Conservation (phyloP, 441 rosid genomes). For the Eruca vesicaria region DNA sequence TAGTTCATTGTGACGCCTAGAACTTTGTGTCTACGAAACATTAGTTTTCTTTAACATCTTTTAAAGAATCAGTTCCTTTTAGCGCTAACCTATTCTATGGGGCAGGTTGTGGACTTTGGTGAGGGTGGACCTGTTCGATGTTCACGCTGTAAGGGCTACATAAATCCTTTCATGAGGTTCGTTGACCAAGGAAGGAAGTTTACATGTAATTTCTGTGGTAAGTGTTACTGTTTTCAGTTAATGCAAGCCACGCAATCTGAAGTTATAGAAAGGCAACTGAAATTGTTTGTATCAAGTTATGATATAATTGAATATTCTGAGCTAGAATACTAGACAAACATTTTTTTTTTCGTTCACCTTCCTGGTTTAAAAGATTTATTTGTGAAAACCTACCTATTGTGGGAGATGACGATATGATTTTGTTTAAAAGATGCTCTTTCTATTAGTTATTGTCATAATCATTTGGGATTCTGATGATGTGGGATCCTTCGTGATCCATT, state of each 20-base stretch:
- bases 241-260: not conserved
- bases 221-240: slow-evolving; percentile 23
- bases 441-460: not conserved
- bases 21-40: not conserved
- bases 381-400: slow-evolving; percentile 4
- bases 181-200: slow-evolving; percentile 79
- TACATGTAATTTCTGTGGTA: slow-evolving; percentile 81
- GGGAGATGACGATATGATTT: slow-evolving; percentile 1
- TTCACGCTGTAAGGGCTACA: slow-evolving; percentile 87
- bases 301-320: not conserved
- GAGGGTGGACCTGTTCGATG: slow-evolving; percentile 85
- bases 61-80: not conserved
- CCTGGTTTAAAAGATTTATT: slow-evolving; percentile 3
- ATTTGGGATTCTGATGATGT: not conserved
- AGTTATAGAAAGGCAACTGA: not conserved
- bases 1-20: slow-evolving; percentile 7
- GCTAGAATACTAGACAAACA: not conserved
- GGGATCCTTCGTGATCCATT: slow-evolving; percentile 4
- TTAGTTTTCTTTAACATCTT: slow-evolving; percentile 3
- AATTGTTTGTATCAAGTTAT: not conserved
- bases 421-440: slow-evolving; percentile 1
- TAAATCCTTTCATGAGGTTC: slow-evolving; percentile 83
- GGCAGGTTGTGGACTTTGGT: slow-evolving; percentile 87
- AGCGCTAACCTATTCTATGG: slow-evolving; percentile 16
- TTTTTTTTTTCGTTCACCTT: slow-evolving; percentile 16